Percentiles rank a stretch among this genome's conserved stretches.
These are phyloP conservation scores for Leptodontidium sp. DNA, from an alignment of 2,329 filamentous ascomycete species.

Conservation along the genomic window DNA sequence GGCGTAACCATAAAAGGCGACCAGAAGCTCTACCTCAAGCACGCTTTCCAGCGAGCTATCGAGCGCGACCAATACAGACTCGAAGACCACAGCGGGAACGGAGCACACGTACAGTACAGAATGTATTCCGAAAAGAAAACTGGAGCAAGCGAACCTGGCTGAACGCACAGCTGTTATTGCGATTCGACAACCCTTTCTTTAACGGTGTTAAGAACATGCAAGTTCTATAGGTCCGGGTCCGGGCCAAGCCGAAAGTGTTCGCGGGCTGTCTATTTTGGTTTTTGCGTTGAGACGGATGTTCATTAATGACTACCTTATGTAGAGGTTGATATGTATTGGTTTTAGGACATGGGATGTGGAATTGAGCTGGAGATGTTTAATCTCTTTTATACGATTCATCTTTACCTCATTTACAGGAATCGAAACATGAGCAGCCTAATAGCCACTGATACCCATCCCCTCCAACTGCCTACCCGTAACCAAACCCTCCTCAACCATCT, in stretches of 20 bases:
- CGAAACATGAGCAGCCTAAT: neutral
- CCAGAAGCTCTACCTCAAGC: neutral
- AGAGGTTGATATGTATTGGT: no score
- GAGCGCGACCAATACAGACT: neutral
- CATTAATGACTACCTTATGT: no score
- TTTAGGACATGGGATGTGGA: no score
- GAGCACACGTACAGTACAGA: constrained; percentile 2
- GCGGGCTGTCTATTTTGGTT: no score
- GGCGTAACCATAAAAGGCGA: neutral
- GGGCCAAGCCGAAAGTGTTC: no score
- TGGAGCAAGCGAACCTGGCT: neutral
- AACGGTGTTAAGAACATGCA: neutral
- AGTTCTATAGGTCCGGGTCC: neutral
- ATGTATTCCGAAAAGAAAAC: neutral
- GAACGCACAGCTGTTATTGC: neutral
- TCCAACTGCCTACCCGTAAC: neutral
- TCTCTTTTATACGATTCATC: no score
- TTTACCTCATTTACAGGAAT: no score
- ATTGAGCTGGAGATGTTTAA: no score
- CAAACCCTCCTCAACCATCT: constrained; percentile 20
- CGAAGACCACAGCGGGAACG: neutral
- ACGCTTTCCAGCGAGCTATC: neutral
- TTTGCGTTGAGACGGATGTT: no score
- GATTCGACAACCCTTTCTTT: neutral
- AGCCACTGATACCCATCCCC: constrained; percentile 1